Evolutionary conservation across 2,329 filamentous ascomycete genomes (phyloP), one percentile per base, ranked within the genome.

Genomic region (Tolypocladium sp.): DNA sequence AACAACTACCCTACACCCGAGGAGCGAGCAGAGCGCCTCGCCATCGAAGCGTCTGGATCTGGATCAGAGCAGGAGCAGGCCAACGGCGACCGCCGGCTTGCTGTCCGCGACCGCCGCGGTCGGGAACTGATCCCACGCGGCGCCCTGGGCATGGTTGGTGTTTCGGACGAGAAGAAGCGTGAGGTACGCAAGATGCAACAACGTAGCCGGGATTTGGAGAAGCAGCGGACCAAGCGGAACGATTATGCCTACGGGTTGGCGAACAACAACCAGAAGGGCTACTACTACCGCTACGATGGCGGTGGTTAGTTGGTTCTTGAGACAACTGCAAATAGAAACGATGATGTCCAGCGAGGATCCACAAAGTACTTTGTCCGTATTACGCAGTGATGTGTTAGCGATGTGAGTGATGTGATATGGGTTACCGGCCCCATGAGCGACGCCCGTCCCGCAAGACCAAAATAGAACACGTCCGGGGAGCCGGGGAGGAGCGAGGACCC

Each of bases 1-100:
- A 86, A 89, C 73, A 90, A 85, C 72, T 88, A 96, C 71, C 92
- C 92, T 2, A 87, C 89, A 2, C 77, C 86, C 0, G 88, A 89
- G 60, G 92, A 96, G 74, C 87, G 90, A 58, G 80, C 84, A 59
- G 82, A 87, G 65, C 86, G 85, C 66, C 79, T 87, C 60, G 81
- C 85, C 6, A 82, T 90, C 60, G 82, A 87, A 62, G 71, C 64
- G 4, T 68, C 72, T 66, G 15, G 77, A 79, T 10, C 68, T 20
- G 68, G 70, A 33, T 65, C 66, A 17, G 72, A 74, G 59, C 64
- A 79, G 15, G 67, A 69, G 22, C 68, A 67, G 55, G 69, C 69
- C 44, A 72, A 62, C 20, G 57, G 61, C 35, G 30, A 74, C 33
- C 58, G 63, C 51, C 49, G 59, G 22, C 44, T 62, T 33, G 58